Percentiles rank a stretch among this genome's conserved stretches.
Evolutionary conservation across 192 early-diverging fungal species (phyloP).

Genomic region (Fimicolochytrium jonesii): DNA sequence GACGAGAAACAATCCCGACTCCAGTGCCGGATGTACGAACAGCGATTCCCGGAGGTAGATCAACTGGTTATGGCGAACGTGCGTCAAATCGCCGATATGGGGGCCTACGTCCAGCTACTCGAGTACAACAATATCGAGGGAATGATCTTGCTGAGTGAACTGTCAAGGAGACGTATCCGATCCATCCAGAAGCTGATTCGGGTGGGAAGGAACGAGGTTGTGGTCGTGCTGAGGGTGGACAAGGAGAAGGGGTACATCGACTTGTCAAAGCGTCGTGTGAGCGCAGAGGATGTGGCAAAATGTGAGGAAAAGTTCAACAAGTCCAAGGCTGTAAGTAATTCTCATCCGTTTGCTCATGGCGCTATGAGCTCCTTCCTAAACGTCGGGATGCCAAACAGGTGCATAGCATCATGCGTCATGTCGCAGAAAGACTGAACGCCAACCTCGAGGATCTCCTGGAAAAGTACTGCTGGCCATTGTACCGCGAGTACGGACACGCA

Average conservation of each 20-base stretch:
- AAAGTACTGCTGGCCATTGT: slow-evolving; percentile 89
- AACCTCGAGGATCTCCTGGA: slow-evolving; percentile 82
- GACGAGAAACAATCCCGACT: slow-evolving; percentile 31
- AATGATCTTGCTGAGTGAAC: slow-evolving; percentile 91
- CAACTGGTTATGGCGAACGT: slow-evolving; percentile 98
- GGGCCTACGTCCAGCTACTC: slow-evolving; percentile 88
- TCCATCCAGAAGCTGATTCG: slow-evolving; percentile 94
- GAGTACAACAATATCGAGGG: slow-evolving; percentile 98
- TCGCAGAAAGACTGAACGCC: slow-evolving; percentile 79
- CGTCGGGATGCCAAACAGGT: too few species aligned
- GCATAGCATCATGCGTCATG: slow-evolving; percentile 80
- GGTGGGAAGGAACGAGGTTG: slow-evolving; percentile 89
- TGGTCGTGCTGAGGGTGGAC: slow-evolving; percentile 91
- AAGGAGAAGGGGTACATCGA: slow-evolving; percentile 99
- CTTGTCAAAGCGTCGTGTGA: slow-evolving; percentile 90
- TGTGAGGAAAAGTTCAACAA: slow-evolving; percentile 94
- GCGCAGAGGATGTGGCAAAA: slow-evolving; percentile 79
- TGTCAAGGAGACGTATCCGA: slow-evolving; percentile 91
- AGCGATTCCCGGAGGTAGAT: slow-evolving; percentile 88
- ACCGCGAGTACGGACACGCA: slow-evolving; percentile 93
- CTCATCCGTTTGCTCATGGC: neutral
- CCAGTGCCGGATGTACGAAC: slow-evolving; percentile 90
- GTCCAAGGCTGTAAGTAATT: slow-evolving; percentile 87
- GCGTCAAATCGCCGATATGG: slow-evolving; percentile 90
- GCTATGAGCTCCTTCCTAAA: neutral